phyloP scores from a whole-genome alignment of 2,329 filamentous ascomycete genomes.

The Aspergillus quadricinctus region DNA sequence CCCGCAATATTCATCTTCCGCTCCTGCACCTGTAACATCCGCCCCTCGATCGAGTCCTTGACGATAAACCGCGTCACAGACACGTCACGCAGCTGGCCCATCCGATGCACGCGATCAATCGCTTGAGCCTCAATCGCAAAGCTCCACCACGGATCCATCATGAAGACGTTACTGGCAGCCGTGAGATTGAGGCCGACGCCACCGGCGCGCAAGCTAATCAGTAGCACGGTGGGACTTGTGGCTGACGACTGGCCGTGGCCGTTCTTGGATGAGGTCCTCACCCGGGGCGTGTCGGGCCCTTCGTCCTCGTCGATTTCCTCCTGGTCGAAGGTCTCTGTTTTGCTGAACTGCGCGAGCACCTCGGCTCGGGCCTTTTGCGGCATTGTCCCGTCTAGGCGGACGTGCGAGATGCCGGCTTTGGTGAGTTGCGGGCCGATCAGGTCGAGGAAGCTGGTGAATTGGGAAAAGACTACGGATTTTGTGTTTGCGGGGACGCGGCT shows the following conservation, averaged over 20 bases:
- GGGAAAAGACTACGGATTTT: constrained; percentile 92
- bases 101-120: constrained; percentile 94
- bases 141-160: constrained; percentile 99
- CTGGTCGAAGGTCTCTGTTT: constrained; percentile 33
- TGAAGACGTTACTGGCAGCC: constrained; percentile 81
- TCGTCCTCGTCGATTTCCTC: constrained; percentile 36
- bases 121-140: constrained; percentile 95
- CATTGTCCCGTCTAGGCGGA: constrained; percentile 92
- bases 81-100: constrained; percentile 87
- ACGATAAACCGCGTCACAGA: constrained; percentile 85
- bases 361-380: constrained; percentile 76
- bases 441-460: constrained; percentile 94
- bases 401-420: constrained; percentile 66
- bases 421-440: constrained; percentile 79
- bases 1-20: constrained; percentile 86
- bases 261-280: neutral
- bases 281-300: constrained; percentile 1
- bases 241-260: constrained; percentile 9
- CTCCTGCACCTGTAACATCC: constrained; percentile 91
- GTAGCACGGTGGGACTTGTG: constrained; percentile 52
- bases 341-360: constrained; percentile 70
- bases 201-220: constrained; percentile 82
- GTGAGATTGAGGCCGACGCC: constrained; percentile 94
- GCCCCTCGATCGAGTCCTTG: constrained; percentile 84
- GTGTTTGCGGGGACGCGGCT: constrained; percentile 64